A percentile compares a stretch with the other conserved stretches of the same genome.
Conservation (phyloP, 2,329 filamentous ascomycete genomes). For the Fusarium lyarnte region DNA sequence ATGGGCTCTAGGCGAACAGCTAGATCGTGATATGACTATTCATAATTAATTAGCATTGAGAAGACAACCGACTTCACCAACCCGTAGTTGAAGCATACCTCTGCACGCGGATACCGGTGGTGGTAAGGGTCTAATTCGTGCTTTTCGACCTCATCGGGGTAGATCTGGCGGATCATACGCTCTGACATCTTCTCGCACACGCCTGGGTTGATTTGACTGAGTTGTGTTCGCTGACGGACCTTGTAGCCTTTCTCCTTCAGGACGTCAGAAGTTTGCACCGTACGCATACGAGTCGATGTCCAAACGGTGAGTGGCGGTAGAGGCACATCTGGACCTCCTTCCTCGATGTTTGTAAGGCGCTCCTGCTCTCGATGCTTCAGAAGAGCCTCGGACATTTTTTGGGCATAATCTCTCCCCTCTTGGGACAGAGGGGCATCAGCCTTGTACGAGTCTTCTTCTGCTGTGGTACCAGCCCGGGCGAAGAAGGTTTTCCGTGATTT, state of each 20-base stretch:
- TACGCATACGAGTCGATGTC: slow-evolving; percentile 92
- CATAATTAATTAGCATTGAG: slow-evolving; percentile 8
- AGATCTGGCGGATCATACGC: slow-evolving; percentile 79
- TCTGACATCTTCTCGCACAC: slow-evolving; percentile 96
- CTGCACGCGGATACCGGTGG: slow-evolving; percentile 92
- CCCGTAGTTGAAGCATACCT: slow-evolving; percentile 63
- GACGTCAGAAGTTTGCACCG: slow-evolving; percentile 87
- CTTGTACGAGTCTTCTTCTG: slow-evolving; percentile 92
- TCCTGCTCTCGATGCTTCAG: slow-evolving; percentile 86
- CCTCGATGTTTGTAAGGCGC: slow-evolving; percentile 72
- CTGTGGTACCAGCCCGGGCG: slow-evolving; percentile 83
- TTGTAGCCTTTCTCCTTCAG: slow-evolving; percentile 84
- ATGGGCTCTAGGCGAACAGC: slow-evolving; percentile 98
- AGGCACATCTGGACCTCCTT: slow-evolving; percentile 73
- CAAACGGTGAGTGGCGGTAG: slow-evolving; percentile 88
- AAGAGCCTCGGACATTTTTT: slow-evolving; percentile 86
- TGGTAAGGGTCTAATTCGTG: slow-evolving; percentile 97
- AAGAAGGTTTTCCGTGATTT: slow-evolving; percentile 96
- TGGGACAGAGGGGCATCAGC: slow-evolving; percentile 85
- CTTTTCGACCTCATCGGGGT: slow-evolving; percentile 90
- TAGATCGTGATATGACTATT: slow-evolving; percentile 93
- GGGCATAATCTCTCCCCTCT: slow-evolving; percentile 81
- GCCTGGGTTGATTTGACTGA: slow-evolving; percentile 97
- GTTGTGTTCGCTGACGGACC: slow-evolving; percentile 90
- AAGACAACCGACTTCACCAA: background rate